Evolutionary conservation across 1,139 yeast species (phyloP), one percentile per base, ranked within the genome.

Genomic region (Scheffersomyces illinoinensis): DNA sequence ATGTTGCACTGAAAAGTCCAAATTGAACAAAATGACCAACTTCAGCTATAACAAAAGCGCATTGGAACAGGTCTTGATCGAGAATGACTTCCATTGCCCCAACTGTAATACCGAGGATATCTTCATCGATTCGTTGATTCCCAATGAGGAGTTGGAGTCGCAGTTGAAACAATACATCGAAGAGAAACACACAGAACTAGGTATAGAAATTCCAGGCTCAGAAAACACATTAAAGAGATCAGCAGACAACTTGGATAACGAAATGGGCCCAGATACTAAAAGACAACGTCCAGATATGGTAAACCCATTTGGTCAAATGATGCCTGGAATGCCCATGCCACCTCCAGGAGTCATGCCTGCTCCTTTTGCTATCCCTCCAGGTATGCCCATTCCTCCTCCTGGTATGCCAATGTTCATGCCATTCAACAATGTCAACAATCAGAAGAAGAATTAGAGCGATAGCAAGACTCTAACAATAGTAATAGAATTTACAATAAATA

Each of bases 81-180:
- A 91, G 52, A 85, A 87, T 59, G 98, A 95, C 70, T 95, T 95
- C 76, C 87, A 86, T 54, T 95, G 99, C 75, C 98, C 98, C 10
- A 88, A 87, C 62, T 95, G 99, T 76, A 85, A 83, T 8, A 82
- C 83, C 19, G 87, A 85, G 43, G 97, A 92, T 62, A 82, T 91
- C 1, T 86, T 87, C 63, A 79, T 95, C 56, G 98, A 95, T 73
- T 83, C 88, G 14, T 78, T 93, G 60, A 78, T 80, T 7, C 80
- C 83, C 1, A 92, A 91, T 69, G 78, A 80, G 54, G 90, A 84
- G 24, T 78, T 87, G 71, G 86, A 85, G 61, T 73, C 76, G 53
- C 80, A 84, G 58, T 80, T 92, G 46, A 73, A 81, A 50, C 79
- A 81, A 48, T 90, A 85, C 64, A 67, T 86, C 12, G 79, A 82